Conservation (phyloP, 108 stramenopile genomes). For the Conticribra guillardii region DNA sequence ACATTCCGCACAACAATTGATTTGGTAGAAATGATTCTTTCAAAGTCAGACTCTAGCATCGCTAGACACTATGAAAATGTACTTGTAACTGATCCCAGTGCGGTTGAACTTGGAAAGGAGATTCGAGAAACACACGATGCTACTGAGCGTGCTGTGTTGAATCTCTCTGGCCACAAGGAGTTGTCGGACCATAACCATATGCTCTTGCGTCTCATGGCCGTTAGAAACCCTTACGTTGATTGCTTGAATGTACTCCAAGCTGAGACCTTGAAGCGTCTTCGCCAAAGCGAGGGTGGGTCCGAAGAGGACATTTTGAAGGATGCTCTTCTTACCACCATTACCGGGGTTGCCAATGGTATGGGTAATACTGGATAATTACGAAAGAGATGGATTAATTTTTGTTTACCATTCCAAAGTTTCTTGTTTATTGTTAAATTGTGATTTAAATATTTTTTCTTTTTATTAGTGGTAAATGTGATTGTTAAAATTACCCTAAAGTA, state of each 20-base stretch:
- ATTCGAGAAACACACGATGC: constrained; percentile 72
- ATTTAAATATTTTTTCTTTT: no score
- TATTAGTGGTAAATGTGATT: no score
- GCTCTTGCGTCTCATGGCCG: constrained; percentile 76
- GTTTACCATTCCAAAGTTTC: no score
- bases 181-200: constrained; percentile 79
- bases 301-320: constrained; percentile 90
- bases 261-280: constrained; percentile 89
- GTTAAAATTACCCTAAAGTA: no score
- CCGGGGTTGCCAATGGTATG: constrained; percentile 97
- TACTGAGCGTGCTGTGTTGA: constrained; percentile 79
- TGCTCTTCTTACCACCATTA: constrained; percentile 92
- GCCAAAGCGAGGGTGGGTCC: constrained; percentile 56
- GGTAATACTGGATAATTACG: constrained; percentile 96
- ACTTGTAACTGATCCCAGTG: constrained; percentile 78
- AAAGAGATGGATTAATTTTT: no score
- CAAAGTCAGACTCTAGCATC: constrained; percentile 92
- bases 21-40: constrained; percentile 94
- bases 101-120: constrained; percentile 73
- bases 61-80: constrained; percentile 90
- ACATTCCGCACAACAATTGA: constrained; percentile 93
- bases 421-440: no score
- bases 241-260: constrained; percentile 95
- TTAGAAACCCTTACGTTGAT: constrained; percentile 96
- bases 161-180: constrained; percentile 74